Evolutionary conservation across 371 early-diverging fungal species (phyloP), one percentile per base, ranked within the genome.

Genomic region (Aphelidium insulamus): DNA sequence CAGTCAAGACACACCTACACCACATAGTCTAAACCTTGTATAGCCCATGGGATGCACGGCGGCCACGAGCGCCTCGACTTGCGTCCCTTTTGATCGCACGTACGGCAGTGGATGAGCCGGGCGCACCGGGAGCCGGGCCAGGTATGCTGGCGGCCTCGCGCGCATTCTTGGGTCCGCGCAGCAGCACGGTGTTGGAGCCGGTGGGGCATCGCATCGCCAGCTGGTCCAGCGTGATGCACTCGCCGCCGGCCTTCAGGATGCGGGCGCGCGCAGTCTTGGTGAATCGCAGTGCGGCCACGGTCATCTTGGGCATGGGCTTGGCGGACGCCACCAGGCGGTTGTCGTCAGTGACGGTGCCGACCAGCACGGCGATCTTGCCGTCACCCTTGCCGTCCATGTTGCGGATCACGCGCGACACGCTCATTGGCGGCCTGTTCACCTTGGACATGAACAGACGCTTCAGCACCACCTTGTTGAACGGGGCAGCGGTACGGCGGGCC

Each of bases 11-110:
- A n/a, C n/a, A n/a, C n/a, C n/a, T n/a, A n/a, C n/a, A n/a, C n/a
- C n/a, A n/a, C n/a, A n/a, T n/a, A n/a, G n/a, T 59, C 69, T 73
- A 78, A 45, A 59, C 70, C 72, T 81, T 82, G 79, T 73, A 86
- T n/a, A n/a, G n/a, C 52, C 87, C 87, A 54, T 84, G 80, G 58
- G 74, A 73, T 50, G 79, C 73, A 72, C 97, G 79, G 59, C 90
- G 82, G 73, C 94, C 94, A 84, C 97, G 90, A 54, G 94, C 94
- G 63, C 66, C 94, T 94, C 66, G 90, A 91, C 80, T 97, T 97
- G 70, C 97, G 80, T 42, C 97, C 97, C n/a, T 83, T 92, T 91
- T 64, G 81, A 77, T 52, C 83, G 79, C 55, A 91, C 81, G 54
- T 78, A 90, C 50, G 97, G 97, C 76, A 77, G 80, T 62, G 77